These are phyloP conservation scores for Septoria petroselini DNA, from an alignment of 2,329 filamentous ascomycete species.

Conservation along the genomic window DNA sequence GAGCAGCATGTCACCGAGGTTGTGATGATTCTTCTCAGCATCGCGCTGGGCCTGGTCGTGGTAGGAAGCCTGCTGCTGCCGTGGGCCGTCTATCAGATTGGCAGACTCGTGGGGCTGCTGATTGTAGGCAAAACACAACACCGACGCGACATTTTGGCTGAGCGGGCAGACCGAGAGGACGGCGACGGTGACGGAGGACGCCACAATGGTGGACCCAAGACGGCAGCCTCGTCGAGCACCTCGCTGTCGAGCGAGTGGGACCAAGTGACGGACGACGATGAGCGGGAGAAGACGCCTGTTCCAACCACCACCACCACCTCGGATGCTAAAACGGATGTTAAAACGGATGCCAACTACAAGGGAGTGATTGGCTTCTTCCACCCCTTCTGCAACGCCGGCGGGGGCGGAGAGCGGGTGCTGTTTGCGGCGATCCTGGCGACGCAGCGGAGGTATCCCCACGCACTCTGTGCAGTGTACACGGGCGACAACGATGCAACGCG, in stretches of 20 bases:
- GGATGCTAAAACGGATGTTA: no score
- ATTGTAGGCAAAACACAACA: slow-evolving; percentile 34
- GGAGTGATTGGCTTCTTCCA: slow-evolving; percentile 96
- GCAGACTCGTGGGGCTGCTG: slow-evolving; percentile 29
- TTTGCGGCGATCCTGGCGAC: slow-evolving; percentile 94
- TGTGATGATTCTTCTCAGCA: slow-evolving; percentile 13
- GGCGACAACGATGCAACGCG: slow-evolving; percentile 89
- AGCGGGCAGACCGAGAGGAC: slow-evolving; percentile 30
- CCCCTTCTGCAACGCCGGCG: slow-evolving; percentile 96
- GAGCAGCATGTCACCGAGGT: not conserved
- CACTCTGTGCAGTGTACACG: slow-evolving; percentile 89
- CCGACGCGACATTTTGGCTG: slow-evolving; percentile 34
- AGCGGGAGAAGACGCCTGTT: slow-evolving; percentile 37
- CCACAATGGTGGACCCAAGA: not conserved
- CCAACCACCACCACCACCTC: slow-evolving; percentile 46
- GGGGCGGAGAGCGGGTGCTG: slow-evolving; percentile 89
- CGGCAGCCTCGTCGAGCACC: slow-evolving; percentile 28
- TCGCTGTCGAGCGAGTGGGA: slow-evolving; percentile 66
- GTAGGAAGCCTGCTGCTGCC: slow-evolving; percentile 30
- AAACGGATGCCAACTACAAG: slow-evolving; percentile 69
- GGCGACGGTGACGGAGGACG: slow-evolving; percentile 11
- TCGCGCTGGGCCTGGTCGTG: slow-evolving; percentile 27
- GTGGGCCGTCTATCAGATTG: slow-evolving; percentile 27
- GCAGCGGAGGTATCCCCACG: slow-evolving; percentile 81
- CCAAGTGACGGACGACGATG: slow-evolving; percentile 54